A percentile compares a stretch with the other conserved stretches of the same genome.
Evolutionary conservation across 2,329 filamentous ascomycete genomes (phyloP).

Genomic region (Aspergillus puulaauensis): DNA sequence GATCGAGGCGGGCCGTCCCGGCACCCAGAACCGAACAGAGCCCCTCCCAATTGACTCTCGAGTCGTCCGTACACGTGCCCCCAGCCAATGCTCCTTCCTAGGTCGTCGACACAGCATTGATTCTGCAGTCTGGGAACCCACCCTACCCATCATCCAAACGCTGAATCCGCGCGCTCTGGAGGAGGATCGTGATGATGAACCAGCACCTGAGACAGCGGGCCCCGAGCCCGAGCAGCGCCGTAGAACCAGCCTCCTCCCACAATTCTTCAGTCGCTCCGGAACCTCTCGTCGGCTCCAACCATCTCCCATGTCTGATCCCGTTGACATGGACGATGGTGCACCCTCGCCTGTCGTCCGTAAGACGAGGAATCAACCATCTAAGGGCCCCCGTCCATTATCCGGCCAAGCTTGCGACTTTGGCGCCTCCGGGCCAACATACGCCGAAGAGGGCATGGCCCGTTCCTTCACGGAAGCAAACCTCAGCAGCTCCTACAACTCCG

Average conservation of each 20-base stretch:
- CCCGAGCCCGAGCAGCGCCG: constrained; percentile 27
- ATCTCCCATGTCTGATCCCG: constrained; percentile 25
- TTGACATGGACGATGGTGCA: constrained; percentile 30
- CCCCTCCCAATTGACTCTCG: constrained; percentile 12
- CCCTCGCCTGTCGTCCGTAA: constrained; percentile 37
- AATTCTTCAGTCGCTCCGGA: constrained; percentile 34
- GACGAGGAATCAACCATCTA: constrained; percentile 20
- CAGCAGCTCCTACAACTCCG: constrained; percentile 12
- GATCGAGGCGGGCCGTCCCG: constrained; percentile 40
- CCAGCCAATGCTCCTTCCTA: constrained; percentile 27
- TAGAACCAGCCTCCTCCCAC: constrained; percentile 36
- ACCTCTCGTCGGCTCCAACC: constrained; percentile 25
- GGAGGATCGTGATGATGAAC: constrained; percentile 13
- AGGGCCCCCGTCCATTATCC: constrained; percentile 13
- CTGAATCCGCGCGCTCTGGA: constrained; percentile 28
- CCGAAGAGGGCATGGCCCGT: constrained; percentile 22
- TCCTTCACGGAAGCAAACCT: constrained; percentile 28
- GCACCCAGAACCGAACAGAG: constrained; percentile 19
- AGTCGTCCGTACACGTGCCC: constrained; percentile 16
- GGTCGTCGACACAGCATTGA: constrained; percentile 28
- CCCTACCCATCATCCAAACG: constrained; percentile 26
- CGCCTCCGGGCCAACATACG: constrained; percentile 18
- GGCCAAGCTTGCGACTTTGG: constrained; percentile 16
- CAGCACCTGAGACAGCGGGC: constrained; percentile 7
- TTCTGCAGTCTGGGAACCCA: constrained; percentile 24